A percentile compares a stretch with the other conserved stretches of the same genome.
Conservation (phyloP, 176 grass and related monocot genomes). For the Oropetium thomaeum region DNA sequence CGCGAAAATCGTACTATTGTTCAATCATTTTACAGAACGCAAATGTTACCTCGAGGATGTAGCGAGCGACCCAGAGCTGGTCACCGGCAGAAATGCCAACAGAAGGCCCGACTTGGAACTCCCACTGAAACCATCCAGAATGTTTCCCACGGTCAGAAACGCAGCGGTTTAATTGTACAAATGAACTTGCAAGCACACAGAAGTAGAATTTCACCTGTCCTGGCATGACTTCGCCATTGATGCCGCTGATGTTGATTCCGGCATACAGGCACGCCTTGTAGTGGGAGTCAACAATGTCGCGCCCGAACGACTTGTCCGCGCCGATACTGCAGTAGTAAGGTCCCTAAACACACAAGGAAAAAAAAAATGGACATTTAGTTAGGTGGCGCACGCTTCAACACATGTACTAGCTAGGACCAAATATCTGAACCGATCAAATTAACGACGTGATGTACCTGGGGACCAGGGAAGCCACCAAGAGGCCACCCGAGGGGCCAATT, state of each 20-base stretch:
- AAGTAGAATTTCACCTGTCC: slow-evolving; percentile 59
- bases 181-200: background rate
- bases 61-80: slow-evolving; percentile 84
- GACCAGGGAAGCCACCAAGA: slow-evolving; percentile 90
- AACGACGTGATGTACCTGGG: slow-evolving; percentile 49
- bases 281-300: slow-evolving; percentile 90
- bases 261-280: slow-evolving; percentile 94
- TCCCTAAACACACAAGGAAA: slow-evolving; percentile 68
- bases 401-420: background rate
- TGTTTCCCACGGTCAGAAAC: slow-evolving; percentile 11
- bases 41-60: slow-evolving; percentile 78
- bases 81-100: slow-evolving; percentile 85
- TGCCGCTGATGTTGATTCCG: slow-evolving; percentile 93
- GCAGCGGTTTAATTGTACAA: background rate
- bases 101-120: slow-evolving; percentile 88
- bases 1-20: background rate
- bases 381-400: slow-evolving; percentile 25
- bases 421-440: background rate
- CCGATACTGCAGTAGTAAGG: slow-evolving; percentile 92
- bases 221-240: slow-evolving; percentile 98
- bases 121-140: slow-evolving; percentile 62
- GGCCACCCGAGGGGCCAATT: slow-evolving; percentile 98
- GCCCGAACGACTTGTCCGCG: slow-evolving; percentile 84
- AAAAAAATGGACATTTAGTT: background rate
- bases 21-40: background rate